Evolutionary conservation across 2,329 filamentous ascomycete species (phyloP).

Genomic region (Plectosphaerella plurivora): DNA sequence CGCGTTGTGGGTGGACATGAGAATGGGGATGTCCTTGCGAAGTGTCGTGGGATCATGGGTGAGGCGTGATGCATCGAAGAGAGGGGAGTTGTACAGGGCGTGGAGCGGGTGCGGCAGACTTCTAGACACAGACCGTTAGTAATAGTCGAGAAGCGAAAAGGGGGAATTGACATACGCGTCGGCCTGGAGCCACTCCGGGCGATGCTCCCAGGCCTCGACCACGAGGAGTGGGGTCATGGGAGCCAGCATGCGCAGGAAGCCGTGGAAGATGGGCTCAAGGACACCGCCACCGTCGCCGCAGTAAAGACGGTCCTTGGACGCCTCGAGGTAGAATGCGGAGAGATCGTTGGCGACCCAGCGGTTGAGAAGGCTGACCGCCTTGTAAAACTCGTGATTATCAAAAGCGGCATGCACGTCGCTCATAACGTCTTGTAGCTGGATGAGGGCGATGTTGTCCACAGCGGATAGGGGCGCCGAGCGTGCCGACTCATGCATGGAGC

Average conservation of each 20-base stretch:
- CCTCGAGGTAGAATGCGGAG: conserved; percentile 91
- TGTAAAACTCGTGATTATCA: conserved; percentile 75
- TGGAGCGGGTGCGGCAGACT: conserved; percentile 31
- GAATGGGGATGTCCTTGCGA: conserved; percentile 35
- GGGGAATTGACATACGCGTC: conserved; percentile 30
- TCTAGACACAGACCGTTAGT: neutral
- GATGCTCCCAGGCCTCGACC: conserved; percentile 81
- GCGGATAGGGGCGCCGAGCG: conserved; percentile 48
- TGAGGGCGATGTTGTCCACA: conserved; percentile 70
- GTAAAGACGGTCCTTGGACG: conserved; percentile 87
- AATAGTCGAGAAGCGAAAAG: conserved; percentile 32
- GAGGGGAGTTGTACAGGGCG: conserved; percentile 39
- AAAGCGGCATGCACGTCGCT: conserved; percentile 61
- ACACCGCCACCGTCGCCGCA: conserved; percentile 67
- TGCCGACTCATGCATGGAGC: conserved; percentile 58
- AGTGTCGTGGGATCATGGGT: conserved; percentile 31
- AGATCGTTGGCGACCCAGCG: conserved; percentile 78
- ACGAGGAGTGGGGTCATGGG: conserved; percentile 80
- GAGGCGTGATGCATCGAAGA: conserved; percentile 36
- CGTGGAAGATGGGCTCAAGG: conserved; percentile 62
- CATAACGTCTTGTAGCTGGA: conserved; percentile 67
- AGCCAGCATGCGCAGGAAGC: conserved; percentile 72
- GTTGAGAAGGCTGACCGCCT: conserved; percentile 68
- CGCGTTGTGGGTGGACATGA: conserved; percentile 56
- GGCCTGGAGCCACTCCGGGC: conserved; percentile 59